Conservation (phyloP, 2,329 filamentous ascomycete genomes). For the Trichophyton mentagrophytes region DNA sequence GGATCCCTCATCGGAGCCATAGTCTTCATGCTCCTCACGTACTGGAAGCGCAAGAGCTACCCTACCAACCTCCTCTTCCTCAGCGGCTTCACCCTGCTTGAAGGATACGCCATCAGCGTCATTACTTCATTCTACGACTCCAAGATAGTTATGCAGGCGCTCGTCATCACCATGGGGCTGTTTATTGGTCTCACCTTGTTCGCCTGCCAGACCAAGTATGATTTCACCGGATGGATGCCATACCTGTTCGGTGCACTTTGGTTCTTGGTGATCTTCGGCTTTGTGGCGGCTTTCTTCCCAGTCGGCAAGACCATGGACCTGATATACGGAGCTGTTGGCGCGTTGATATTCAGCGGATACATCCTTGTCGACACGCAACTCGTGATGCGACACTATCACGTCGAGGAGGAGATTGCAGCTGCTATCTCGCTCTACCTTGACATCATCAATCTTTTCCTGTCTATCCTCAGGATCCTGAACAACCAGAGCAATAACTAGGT, state of each 20-base stretch:
- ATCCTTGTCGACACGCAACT: slow-evolving; percentile 95
- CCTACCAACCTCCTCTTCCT: slow-evolving; percentile 92
- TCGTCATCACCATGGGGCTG: slow-evolving; percentile 64
- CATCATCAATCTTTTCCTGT: slow-evolving; percentile 92
- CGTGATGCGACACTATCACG: slow-evolving; percentile 88
- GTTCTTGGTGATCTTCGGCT: slow-evolving; percentile 82
- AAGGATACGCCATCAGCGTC: slow-evolving; percentile 87
- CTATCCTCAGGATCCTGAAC: slow-evolving; percentile 91
- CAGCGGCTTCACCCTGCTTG: slow-evolving; percentile 72
- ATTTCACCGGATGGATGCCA: slow-evolving; percentile 95
- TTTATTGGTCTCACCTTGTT: slow-evolving; percentile 59
- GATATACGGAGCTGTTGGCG: slow-evolving; percentile 65
- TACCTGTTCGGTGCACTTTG: slow-evolving; percentile 86
- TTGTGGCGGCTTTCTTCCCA: slow-evolving; percentile 84
- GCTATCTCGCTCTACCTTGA: slow-evolving; percentile 92
- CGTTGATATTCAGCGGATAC: slow-evolving; percentile 85
- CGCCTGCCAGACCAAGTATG: slow-evolving; percentile 94
- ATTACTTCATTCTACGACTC: slow-evolving; percentile 83
- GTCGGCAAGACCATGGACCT: slow-evolving; percentile 70
- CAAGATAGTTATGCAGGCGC: slow-evolving; percentile 74
- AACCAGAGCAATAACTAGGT: slow-evolving; percentile 89
- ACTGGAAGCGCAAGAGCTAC: slow-evolving; percentile 92
- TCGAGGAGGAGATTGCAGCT: slow-evolving; percentile 95
- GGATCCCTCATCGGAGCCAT: slow-evolving; percentile 73
- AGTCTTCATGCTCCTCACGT: slow-evolving; percentile 74